A percentile compares a stretch with the other conserved stretches of the same genome.
phyloP scores from a whole-genome alignment of 192 early-diverging fungal genomes.

The Entophlyctis helioformis region DNA sequence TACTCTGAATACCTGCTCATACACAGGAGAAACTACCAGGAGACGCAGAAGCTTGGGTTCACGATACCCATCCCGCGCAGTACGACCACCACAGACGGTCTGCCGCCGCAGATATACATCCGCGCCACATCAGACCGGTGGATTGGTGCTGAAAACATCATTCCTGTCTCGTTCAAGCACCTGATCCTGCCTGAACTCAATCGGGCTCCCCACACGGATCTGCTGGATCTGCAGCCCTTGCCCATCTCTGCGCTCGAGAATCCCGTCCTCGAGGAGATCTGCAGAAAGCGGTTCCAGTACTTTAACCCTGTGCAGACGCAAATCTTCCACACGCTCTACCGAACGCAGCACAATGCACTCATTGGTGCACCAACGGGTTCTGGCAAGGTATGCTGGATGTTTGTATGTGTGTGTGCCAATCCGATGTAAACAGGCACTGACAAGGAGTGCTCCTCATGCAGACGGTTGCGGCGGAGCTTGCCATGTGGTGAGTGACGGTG shows the following conservation, averaged over 20 bases:
- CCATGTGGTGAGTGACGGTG: slow-evolving; percentile 60
- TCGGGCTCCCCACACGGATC: slow-evolving; percentile 71
- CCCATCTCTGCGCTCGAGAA: slow-evolving; percentile 76
- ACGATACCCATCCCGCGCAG: slow-evolving; percentile 73
- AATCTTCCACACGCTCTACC: slow-evolving; percentile 95
- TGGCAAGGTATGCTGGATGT: slow-evolving; percentile 49
- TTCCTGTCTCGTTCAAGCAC: slow-evolving; percentile 84
- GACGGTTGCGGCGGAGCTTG: slow-evolving; percentile 91
- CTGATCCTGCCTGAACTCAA: slow-evolving; percentile 78
- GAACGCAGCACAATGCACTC: slow-evolving; percentile 68
- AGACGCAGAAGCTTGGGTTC: slow-evolving; percentile 59
- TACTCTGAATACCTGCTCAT: slow-evolving; percentile 88
- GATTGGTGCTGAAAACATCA: slow-evolving; percentile 79
- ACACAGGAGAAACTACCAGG: slow-evolving; percentile 50
- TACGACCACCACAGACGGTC: slow-evolving; percentile 48
- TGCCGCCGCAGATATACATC: slow-evolving; percentile 84
- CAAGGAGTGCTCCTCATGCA: no score
- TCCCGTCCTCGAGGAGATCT: slow-evolving; percentile 75
- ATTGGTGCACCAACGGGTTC: slow-evolving; percentile 96
- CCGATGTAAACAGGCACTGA: no score
- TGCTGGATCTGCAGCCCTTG: slow-evolving; percentile 86
- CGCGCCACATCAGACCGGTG: slow-evolving; percentile 92
- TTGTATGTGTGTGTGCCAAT: background rate
- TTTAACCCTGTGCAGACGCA: slow-evolving; percentile 99
- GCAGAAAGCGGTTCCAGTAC: slow-evolving; percentile 70